Conservation (phyloP, 352 stramenopile genomes). For the Phytophthora pluvialis region DNA sequence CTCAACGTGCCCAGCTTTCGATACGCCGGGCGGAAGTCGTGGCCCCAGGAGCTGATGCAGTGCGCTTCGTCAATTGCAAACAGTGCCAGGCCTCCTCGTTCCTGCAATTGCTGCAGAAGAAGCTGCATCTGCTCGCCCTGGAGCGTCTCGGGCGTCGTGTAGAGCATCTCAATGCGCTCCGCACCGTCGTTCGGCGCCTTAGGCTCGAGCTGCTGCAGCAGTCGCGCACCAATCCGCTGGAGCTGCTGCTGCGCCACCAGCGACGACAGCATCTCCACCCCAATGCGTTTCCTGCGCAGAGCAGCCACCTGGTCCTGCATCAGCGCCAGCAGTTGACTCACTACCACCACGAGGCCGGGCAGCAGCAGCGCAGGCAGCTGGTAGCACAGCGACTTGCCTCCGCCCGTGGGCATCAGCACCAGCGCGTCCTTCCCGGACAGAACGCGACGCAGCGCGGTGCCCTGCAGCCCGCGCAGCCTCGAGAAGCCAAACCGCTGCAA, state of each 20-base stretch:
- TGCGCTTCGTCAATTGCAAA: slow-evolving; percentile 92
- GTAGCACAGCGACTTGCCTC: slow-evolving; percentile 98
- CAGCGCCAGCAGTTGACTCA: slow-evolving; percentile 89
- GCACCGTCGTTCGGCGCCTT: background rate
- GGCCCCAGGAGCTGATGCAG: slow-evolving; percentile 91
- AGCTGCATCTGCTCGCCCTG: slow-evolving; percentile 56
- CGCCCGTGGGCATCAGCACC: slow-evolving; percentile 96
- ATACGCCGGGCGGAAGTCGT: slow-evolving; percentile 90
- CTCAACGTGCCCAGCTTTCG: slow-evolving; percentile 52
- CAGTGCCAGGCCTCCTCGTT: slow-evolving; percentile 41
- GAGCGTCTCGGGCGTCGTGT: slow-evolving; percentile 90
- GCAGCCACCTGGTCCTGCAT: slow-evolving; percentile 90
- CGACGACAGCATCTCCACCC: slow-evolving; percentile 66
- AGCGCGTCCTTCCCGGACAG: slow-evolving; percentile 62
- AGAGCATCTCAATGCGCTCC: slow-evolving; percentile 69
- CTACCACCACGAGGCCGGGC: slow-evolving; percentile 83
- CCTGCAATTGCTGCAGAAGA: slow-evolving; percentile 43
- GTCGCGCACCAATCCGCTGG: slow-evolving; percentile 31
- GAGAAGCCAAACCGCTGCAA: slow-evolving; percentile 55
- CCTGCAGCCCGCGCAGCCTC: slow-evolving; percentile 51
- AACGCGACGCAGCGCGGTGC: slow-evolving; percentile 49
- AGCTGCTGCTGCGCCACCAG: slow-evolving; percentile 43
- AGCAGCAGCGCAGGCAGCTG: slow-evolving; percentile 87
- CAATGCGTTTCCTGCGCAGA: slow-evolving; percentile 53
- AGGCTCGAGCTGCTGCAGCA: slow-evolving; percentile 31